Conservation (phyloP, 2,329 filamentous ascomycete species). For the Sordariomycetes sp. region DNA sequence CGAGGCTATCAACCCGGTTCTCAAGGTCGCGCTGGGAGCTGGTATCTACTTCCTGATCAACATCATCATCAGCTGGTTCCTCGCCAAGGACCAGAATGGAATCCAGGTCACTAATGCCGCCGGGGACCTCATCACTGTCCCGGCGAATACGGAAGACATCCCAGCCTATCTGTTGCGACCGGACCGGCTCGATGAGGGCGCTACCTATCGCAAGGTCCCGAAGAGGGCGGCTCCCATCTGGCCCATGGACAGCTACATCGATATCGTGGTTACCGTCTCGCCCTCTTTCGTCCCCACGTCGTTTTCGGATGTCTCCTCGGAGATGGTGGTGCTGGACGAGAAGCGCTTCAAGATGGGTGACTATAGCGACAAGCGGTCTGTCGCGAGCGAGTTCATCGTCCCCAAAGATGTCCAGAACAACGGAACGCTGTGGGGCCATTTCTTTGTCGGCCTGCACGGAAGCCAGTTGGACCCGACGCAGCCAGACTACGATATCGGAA, state of each 20-base stretch:
- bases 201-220: slow-evolving; percentile 51
- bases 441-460: slow-evolving; percentile 72
- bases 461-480: slow-evolving; percentile 62
- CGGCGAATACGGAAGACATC: slow-evolving; percentile 40
- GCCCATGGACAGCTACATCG: slow-evolving; percentile 64
- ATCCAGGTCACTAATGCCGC: slow-evolving; percentile 34
- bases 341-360: slow-evolving; percentile 68
- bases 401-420: slow-evolving; percentile 77
- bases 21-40: slow-evolving; percentile 36
- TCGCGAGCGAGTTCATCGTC: slow-evolving; percentile 66
- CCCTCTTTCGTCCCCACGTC: slow-evolving; percentile 56
- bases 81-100: slow-evolving; percentile 30
- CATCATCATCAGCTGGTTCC: slow-evolving; percentile 38
- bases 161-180: slow-evolving; percentile 55
- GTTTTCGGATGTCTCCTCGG: slow-evolving; percentile 49
- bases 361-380: slow-evolving; percentile 62
- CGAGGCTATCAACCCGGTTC: slow-evolving; percentile 7
- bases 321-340: slow-evolving; percentile 66
- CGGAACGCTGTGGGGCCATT: slow-evolving; percentile 88
- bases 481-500: slow-evolving; percentile 56
- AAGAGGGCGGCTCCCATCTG: slow-evolving; percentile 74
- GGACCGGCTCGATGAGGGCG: slow-evolving; percentile 43
- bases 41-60: slow-evolving; percentile 47
- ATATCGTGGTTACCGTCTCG: slow-evolving; percentile 77
- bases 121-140: slow-evolving; percentile 38